These are phyloP conservation scores for Cladophialophora yegresii DNA, from an alignment of 2,329 filamentous ascomycete genomes.

Conservation along the genomic window DNA sequence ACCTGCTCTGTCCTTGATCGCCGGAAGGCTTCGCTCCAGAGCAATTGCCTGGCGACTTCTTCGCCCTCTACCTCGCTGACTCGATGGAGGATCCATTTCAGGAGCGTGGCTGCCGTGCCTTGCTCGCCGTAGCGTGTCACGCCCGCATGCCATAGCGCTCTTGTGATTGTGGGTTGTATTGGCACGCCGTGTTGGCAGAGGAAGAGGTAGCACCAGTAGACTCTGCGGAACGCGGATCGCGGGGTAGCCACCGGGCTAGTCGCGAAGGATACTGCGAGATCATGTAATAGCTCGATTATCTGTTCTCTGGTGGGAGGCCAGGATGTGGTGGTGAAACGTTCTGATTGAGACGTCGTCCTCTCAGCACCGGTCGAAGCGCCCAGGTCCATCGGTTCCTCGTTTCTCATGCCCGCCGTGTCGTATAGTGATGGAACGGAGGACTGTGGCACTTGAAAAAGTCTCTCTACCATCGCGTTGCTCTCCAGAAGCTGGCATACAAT, in stretches of 20 bases:
- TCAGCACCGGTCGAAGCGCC: background rate
- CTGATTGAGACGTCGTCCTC: background rate
- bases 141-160: conserved; percentile 55
- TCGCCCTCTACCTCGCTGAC: conserved; percentile 49
- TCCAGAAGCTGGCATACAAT: conserved; percentile 36
- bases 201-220: conserved; percentile 52
- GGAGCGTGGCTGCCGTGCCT: conserved; percentile 40
- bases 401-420: background rate
- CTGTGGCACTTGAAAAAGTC: conserved; percentile 9
- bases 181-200: conserved; percentile 48
- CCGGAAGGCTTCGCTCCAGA: conserved; percentile 27
- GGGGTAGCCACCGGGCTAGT: conserved; percentile 33
- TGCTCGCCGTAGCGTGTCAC: conserved; percentile 49
- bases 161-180: conserved; percentile 48
- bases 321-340: background rate
- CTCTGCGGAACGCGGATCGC: conserved; percentile 49
- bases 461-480: conserved; percentile 21
- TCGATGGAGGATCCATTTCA: conserved; percentile 50
- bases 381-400: background rate
- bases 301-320: conserved; percentile 3
- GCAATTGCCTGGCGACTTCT: conserved; percentile 41
- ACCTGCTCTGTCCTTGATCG: conserved; percentile 10
- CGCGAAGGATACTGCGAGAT: conserved; percentile 31
- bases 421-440: background rate
- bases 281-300: conserved; percentile 25